phyloP scores from a whole-genome alignment of 164 flowering plant species.

The Vitis labrusca region DNA sequence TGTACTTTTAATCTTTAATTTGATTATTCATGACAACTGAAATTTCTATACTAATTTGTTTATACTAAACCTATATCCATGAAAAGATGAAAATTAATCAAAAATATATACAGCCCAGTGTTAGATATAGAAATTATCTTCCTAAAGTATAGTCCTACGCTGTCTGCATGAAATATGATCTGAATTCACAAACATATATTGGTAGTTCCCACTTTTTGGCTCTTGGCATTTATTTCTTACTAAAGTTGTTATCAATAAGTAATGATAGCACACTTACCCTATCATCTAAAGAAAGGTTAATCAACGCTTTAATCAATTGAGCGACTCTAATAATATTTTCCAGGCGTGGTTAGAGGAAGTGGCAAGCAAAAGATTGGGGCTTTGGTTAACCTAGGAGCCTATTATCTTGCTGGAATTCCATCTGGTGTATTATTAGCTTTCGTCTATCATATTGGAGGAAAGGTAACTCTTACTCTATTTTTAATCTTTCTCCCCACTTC shows the following conservation, averaged over 20 bases:
- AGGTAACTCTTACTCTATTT: constrained; percentile 20
- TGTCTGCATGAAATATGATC: too few relatives aligned
- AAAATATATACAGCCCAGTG: too few relatives aligned
- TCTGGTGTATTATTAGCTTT: constrained; percentile 28
- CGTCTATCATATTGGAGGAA: constrained; percentile 31
- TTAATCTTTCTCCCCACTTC: background rate
- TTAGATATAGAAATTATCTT: too few relatives aligned
- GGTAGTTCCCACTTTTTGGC: too few relatives aligned
- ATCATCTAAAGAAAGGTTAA: background rate
- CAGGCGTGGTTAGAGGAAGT: constrained; percentile 39
- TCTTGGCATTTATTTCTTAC: too few relatives aligned
- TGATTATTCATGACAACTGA: background rate
- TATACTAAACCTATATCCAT: too few relatives aligned
- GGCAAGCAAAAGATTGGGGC: constrained; percentile 50
- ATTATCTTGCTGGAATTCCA: constrained; percentile 43
- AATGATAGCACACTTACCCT: too few relatives aligned
- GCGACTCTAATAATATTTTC: background rate
- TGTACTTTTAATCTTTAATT: background rate
- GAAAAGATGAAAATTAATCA: too few relatives aligned
- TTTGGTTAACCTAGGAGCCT: constrained; percentile 34
- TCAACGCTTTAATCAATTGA: background rate
- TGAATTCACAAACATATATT: too few relatives aligned
- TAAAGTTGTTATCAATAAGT: too few relatives aligned
- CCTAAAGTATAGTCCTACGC: too few relatives aligned
- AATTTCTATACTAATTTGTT: background rate